Evolutionary conservation across 371 early-diverging fungal genomes (phyloP).

Genomic region (Rhizopus arrhizus): DNA sequence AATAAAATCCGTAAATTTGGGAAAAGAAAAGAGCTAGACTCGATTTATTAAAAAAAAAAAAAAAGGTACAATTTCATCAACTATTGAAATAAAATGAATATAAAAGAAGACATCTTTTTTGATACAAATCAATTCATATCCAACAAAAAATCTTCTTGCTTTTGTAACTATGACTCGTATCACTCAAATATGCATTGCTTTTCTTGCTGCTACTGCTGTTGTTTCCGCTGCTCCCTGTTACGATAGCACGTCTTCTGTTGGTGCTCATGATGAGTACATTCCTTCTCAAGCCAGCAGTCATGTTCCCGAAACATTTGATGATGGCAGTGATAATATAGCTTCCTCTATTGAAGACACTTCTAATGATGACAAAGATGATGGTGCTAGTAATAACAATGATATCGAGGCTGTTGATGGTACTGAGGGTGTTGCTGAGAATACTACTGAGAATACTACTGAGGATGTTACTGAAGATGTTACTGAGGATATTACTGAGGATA

Average conservation of each 20-base stretch:
- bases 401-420: no score
- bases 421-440: no score
- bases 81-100: background rate
- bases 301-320: no score
- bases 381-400: no score
- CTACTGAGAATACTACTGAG: no score
- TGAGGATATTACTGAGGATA: no score
- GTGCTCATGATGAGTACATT: background rate
- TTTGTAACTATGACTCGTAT: slow-evolving; percentile 22
- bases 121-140: background rate
- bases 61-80: background rate
- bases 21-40: background rate
- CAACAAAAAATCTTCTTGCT: background rate
- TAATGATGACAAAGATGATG: no score
- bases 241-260: background rate
- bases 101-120: slow-evolving; percentile 1
- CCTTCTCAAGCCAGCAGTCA: background rate
- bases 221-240: slow-evolving; percentile 25
- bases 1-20: background rate
- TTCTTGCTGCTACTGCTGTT: slow-evolving; percentile 17
- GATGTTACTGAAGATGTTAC: no score
- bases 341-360: no score
- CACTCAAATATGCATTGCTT: slow-evolving; percentile 20
- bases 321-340: no score
- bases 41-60: background rate